phyloP scores from a whole-genome alignment of 345 rosid species.

The Euphorbia lathyris region DNA sequence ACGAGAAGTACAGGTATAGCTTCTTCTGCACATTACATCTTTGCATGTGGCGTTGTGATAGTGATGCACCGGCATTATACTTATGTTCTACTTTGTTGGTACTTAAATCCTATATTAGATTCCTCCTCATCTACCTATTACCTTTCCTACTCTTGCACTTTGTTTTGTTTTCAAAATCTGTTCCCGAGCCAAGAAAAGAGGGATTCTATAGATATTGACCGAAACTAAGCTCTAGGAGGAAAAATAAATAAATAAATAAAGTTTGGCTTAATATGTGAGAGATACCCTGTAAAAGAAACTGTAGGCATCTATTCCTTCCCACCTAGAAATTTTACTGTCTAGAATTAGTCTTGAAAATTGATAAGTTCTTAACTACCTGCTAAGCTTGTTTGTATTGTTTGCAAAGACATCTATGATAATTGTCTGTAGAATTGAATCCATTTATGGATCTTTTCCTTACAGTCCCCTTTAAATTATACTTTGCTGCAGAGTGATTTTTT shows the following conservation, averaged over 20 bases:
- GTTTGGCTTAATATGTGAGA: not conserved
- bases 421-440: not conserved
- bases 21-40: conserved; percentile 4
- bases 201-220: not conserved
- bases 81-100: not conserved
- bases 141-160: not conserved
- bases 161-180: not conserved
- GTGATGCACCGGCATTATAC: not conserved
- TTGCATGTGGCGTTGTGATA: conserved; percentile 2
- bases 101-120: not conserved
- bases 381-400: not conserved
- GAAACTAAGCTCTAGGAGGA: not conserved
- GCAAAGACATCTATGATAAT: not conserved
- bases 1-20: conserved; percentile 79
- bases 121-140: not conserved
- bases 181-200: not conserved
- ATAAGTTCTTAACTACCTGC: not conserved
- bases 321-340: not conserved
- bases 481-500: conserved; percentile 69
- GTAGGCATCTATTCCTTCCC: not conserved
- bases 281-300: not conserved
- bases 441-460: not conserved
- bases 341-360: not conserved
- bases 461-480: conserved; percentile 5
- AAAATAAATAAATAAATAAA: not conserved